Evolutionary conservation across 306 rosid genomes (phyloP).

Genomic region (Vigna reflexopilosa): DNA sequence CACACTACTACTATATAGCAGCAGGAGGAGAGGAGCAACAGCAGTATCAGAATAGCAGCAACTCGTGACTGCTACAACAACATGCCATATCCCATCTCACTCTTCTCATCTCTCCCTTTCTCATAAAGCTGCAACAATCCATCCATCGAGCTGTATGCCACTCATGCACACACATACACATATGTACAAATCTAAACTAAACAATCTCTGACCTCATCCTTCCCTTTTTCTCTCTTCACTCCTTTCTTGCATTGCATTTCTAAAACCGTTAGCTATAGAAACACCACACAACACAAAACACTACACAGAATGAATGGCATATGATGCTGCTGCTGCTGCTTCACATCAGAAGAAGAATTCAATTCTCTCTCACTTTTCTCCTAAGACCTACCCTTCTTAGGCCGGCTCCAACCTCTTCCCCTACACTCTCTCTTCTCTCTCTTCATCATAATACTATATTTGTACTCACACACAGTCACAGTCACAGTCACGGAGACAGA

Average conservation of each 20-base stretch:
- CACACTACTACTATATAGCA: neutral
- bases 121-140: constrained; percentile 56
- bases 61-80: constrained; percentile 47
- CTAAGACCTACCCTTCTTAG: constrained; percentile 50
- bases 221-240: constrained; percentile 42
- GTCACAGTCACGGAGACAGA: no score
- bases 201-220: constrained; percentile 48
- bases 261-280: constrained; percentile 68
- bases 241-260: constrained; percentile 43
- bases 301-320: constrained; percentile 27
- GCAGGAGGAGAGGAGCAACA: neutral
- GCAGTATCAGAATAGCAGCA: neutral
- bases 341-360: constrained; percentile 21
- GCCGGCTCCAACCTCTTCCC: constrained; percentile 58
- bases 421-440: neutral
- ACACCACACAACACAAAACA: neutral
- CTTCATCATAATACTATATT: no score
- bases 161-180: neutral
- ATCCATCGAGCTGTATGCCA: constrained; percentile 50
- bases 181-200: constrained; percentile 37
- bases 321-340: neutral
- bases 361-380: neutral
- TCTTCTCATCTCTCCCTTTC: constrained; percentile 42
- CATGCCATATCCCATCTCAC: constrained; percentile 13
- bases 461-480: no score